Evolutionary conservation across 257 asterid genomes (phyloP).

Genomic region (Marsdenia floribunda): DNA sequence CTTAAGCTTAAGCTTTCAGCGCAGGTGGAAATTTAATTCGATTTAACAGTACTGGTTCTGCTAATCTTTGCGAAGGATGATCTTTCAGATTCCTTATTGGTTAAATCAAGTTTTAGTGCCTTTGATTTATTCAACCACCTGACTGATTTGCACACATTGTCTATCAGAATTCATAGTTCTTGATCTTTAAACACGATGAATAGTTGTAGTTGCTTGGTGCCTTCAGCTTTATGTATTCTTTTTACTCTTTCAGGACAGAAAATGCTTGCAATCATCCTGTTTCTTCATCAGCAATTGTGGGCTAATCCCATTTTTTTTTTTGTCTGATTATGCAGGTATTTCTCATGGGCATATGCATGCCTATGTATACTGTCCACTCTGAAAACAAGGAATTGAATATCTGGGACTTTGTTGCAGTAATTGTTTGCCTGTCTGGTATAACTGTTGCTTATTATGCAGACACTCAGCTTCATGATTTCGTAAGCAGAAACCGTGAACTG

Average conservation of each 20-base stretch:
- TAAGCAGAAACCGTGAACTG: conserved; percentile 39
- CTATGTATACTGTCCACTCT: conserved; percentile 63
- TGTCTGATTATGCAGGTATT: conserved; percentile 48
- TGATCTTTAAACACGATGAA: neutral
- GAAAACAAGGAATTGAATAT: conserved; percentile 35
- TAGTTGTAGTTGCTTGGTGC: neutral
- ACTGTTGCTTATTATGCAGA: conserved; percentile 65
- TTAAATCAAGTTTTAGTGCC: neutral
- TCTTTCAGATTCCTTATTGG: neutral
- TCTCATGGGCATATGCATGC: conserved; percentile 74
- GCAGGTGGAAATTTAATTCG: too few relatives aligned
- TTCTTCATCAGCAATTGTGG: neutral
- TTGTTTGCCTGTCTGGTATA: conserved; percentile 58
- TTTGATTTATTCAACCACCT: neutral
- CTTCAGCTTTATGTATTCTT: neutral
- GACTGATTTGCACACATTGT: neutral
- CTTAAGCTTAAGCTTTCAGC: too few relatives aligned
- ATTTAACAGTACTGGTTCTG: neutral
- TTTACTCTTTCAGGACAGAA: neutral
- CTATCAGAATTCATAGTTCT: neutral
- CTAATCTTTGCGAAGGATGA: neutral
- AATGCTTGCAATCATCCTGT: neutral
- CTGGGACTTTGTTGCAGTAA: conserved; percentile 57
- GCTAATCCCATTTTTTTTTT: neutral
- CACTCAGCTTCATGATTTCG: conserved; percentile 70